Conservation (phyloP, 2,329 filamentous ascomycete species). For the Aspergillus phoenicis region DNA sequence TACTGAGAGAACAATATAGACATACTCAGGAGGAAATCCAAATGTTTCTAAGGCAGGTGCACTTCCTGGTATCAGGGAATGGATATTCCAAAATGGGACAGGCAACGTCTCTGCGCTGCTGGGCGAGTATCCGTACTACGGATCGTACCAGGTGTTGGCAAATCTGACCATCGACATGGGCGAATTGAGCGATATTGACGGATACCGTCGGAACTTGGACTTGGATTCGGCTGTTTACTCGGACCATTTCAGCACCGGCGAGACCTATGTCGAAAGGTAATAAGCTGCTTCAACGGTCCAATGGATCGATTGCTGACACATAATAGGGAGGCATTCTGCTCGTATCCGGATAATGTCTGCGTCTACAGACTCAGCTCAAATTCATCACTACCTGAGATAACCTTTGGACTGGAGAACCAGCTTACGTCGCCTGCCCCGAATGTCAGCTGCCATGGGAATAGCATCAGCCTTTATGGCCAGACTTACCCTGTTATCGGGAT, state of each 20-base stretch:
- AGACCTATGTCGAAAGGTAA: slow-evolving; percentile 1
- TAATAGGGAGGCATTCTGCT: slow-evolving; percentile 21
- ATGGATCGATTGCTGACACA: not conserved
- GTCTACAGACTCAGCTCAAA: slow-evolving; percentile 40
- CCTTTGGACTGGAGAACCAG: slow-evolving; percentile 48
- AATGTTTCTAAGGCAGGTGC: slow-evolving; percentile 18
- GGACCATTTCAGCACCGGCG: slow-evolving; percentile 5
- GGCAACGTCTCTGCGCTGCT: slow-evolving; percentile 24
- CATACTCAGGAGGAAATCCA: slow-evolving; percentile 25
- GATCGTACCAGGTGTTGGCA: slow-evolving; percentile 26
- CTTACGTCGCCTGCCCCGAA: slow-evolving; percentile 34
- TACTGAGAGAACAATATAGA: slow-evolving; percentile 1
- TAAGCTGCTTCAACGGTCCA: not conserved
- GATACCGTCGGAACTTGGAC: slow-evolving; percentile 23
- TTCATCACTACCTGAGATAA: slow-evolving; percentile 43
- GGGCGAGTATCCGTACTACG: slow-evolving; percentile 21
- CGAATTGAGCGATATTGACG: slow-evolving; percentile 6
- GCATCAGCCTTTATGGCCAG: slow-evolving; percentile 40
- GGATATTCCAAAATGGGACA: slow-evolving; percentile 27
- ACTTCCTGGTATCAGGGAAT: slow-evolving; percentile 21
- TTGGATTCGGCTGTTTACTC: slow-evolving; percentile 13
- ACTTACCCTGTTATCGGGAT: slow-evolving; percentile 37
- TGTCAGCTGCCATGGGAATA: slow-evolving; percentile 36
- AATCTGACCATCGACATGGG: slow-evolving; percentile 27
- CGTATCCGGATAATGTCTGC: slow-evolving; percentile 45